phyloP scores from a whole-genome alignment of 257 asterid species.

The Solanum chiquidenum region DNA sequence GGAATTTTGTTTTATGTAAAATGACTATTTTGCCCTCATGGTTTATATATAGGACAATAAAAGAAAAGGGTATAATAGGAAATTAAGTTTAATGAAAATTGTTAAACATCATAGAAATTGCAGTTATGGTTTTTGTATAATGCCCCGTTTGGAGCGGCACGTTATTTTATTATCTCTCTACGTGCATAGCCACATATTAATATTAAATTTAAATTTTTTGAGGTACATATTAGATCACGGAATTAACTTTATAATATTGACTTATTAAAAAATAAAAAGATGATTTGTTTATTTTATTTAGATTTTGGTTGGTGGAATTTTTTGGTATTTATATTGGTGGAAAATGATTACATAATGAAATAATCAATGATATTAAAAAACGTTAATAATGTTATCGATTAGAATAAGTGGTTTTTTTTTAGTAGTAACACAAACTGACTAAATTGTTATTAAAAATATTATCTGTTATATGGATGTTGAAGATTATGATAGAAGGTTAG shows the following conservation, averaged over 20 bases:
- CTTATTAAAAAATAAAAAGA: neutral
- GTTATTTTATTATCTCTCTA: slow-evolving; percentile 3
- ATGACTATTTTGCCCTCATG: neutral
- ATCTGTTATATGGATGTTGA: neutral
- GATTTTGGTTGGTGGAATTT: neutral
- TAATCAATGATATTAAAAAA: neutral
- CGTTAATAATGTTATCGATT: neutral
- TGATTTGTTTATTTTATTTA: neutral
- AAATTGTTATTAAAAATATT: neutral
- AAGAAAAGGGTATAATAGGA: neutral
- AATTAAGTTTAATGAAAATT: neutral
- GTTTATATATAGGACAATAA: neutral
- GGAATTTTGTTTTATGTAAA: neutral
- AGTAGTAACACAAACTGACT: neutral
- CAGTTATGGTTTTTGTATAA: neutral
- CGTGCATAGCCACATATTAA: neutral
- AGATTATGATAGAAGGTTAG: neutral
- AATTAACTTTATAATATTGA: neutral
- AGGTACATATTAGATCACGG: neutral
- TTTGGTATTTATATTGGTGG: neutral
- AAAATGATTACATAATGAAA: neutral
- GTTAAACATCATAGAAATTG: neutral
- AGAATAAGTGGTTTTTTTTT: too few relatives aligned
- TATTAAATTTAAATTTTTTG: neutral
- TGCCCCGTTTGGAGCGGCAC: slow-evolving; percentile 8